phyloP scores from a whole-genome alignment of 2,329 filamentous ascomycete species.

The Aureobasidium subglaciale region DNA sequence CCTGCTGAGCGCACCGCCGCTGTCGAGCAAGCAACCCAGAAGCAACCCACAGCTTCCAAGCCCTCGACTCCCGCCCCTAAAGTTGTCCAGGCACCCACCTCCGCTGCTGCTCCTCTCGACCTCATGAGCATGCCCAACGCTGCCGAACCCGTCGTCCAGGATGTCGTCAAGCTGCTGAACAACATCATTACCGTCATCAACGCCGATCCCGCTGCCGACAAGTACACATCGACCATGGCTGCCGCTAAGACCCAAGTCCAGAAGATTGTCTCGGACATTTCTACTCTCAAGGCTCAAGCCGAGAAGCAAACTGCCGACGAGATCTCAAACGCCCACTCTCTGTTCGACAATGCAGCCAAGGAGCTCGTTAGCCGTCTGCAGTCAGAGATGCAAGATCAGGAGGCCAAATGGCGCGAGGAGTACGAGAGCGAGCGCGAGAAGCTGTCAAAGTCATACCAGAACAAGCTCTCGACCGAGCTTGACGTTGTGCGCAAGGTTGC shows the following conservation, averaged over 20 bases:
- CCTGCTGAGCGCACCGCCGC: constrained; percentile 22
- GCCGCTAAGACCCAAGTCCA: constrained; percentile 80
- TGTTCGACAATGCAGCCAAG: constrained; percentile 80
- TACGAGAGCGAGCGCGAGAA: constrained; percentile 82
- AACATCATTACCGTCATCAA: constrained; percentile 92
- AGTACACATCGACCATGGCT: constrained; percentile 69
- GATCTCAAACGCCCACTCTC: constrained; percentile 61
- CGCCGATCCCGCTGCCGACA: constrained; percentile 68
- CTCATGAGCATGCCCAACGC: constrained; percentile 68
- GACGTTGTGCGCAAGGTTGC: constrained; percentile 72
- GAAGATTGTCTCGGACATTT: constrained; percentile 73
- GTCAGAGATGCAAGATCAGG: constrained; percentile 70
- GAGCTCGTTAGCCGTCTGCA: constrained; percentile 88
- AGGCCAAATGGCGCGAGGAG: constrained; percentile 76
- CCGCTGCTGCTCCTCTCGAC: constrained; percentile 63
- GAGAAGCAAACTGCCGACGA: constrained; percentile 67
- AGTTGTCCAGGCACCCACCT: constrained; percentile 34
- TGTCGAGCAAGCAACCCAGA: constrained; percentile 18
- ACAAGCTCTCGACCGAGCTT: constrained; percentile 70
- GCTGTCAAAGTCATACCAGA: constrained; percentile 69
- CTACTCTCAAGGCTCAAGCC: constrained; percentile 61
- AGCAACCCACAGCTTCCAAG: constrained; percentile 18
- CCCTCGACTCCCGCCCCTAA: constrained; percentile 46
- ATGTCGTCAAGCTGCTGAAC: constrained; percentile 91
- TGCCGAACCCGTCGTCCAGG: constrained; percentile 80